Conservation (phyloP, 1,284 basidiomycete species). For the Marasmius oreades region DNA sequence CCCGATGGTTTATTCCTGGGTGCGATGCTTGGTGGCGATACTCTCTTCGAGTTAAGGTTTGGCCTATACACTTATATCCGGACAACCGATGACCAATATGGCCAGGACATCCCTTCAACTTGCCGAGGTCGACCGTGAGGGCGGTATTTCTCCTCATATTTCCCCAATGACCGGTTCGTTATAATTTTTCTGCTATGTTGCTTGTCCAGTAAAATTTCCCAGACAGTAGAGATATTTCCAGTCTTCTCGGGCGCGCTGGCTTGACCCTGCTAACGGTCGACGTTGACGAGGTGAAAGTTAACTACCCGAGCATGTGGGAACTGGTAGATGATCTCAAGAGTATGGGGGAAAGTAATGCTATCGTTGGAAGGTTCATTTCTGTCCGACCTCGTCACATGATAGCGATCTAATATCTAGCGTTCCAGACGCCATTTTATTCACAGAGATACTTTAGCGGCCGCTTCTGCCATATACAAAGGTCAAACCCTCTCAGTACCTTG, state of each 20-base stretch:
- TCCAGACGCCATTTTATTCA: conserved; percentile 65
- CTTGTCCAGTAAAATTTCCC: not conserved
- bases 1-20: conserved; percentile 96
- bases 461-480: conserved; percentile 94
- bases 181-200: not conserved
- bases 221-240: conserved; percentile 91
- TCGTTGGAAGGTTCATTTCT: conserved; percentile 66
- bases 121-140: conserved; percentile 92
- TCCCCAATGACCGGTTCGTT: conserved; percentile 93
- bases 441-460: conserved; percentile 87
- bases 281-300: conserved; percentile 88
- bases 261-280: conserved; percentile 96
- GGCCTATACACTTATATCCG: conserved; percentile 1
- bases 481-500: conserved; percentile 8
- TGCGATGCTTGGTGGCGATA: conserved; percentile 94
- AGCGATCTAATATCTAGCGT: conserved; percentile 3
- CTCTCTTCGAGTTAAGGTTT: conserved; percentile 90
- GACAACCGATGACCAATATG: not conserved
- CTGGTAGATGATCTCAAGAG: conserved; percentile 88
- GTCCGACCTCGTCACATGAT: not conserved
- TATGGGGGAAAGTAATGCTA: conserved; percentile 97
- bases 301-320: conserved; percentile 96
- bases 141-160: conserved; percentile 91
- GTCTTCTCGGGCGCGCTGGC: conserved; percentile 87
- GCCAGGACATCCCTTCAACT: conserved; percentile 77